phyloP scores from a whole-genome alignment of 352 stramenopile genomes.

The Globisporangium ultimum region DNA sequence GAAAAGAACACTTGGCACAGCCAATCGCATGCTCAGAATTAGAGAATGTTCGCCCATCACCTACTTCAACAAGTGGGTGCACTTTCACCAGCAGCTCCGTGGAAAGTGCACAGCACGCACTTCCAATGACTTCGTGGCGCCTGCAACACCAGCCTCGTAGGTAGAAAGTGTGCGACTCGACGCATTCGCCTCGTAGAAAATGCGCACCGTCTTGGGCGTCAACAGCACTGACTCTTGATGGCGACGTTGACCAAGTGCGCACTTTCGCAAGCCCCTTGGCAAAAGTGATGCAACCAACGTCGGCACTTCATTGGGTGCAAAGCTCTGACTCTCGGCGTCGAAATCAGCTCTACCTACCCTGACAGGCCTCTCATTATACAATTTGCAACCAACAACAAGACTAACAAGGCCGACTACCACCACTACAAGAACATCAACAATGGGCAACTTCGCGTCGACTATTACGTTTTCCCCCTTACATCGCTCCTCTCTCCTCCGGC shows the following conservation, averaged over 20 bases:
- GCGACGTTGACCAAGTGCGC: not conserved
- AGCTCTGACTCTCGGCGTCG: no score
- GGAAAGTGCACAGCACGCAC: constrained; percentile 2
- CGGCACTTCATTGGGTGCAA: no score
- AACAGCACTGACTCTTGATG: not conserved
- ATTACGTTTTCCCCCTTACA: constrained; percentile 5
- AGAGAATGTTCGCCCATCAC: constrained; percentile 1
- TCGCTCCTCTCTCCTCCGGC: constrained; percentile 9
- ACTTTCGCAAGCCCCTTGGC: no score
- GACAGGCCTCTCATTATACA: constrained; percentile 26
- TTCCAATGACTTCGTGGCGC: no score
- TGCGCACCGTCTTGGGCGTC: constrained; percentile 1
- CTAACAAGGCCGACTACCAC: no score
- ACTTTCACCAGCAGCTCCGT: not conserved
- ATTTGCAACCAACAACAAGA: constrained; percentile 25
- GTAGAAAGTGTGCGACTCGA: no score
- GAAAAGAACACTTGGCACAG: not conserved
- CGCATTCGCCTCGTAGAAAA: constrained; percentile 6
- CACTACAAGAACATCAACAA: constrained; percentile 14
- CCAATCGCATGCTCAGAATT: constrained; percentile 3
- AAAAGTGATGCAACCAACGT: not conserved
- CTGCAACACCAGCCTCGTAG: no score
- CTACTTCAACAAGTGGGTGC: constrained; percentile 4
- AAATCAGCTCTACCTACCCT: not conserved
- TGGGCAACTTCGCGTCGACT: constrained; percentile 48